These are phyloP conservation scores for Cynanchum wilfordii DNA, from an alignment of 257 asterid species.

Conservation along the genomic window DNA sequence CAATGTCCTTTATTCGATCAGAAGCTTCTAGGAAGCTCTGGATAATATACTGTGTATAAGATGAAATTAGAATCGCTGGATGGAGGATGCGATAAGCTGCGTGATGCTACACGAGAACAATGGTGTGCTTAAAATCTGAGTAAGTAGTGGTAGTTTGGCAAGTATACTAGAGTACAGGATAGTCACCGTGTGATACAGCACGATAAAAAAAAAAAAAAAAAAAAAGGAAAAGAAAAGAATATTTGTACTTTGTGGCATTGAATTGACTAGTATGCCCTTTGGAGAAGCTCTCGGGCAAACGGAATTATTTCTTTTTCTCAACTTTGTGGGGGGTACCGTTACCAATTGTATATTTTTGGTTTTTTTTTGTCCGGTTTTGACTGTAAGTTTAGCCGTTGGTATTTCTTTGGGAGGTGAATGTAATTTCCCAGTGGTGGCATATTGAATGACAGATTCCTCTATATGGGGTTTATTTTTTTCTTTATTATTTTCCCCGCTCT, in stretches of 20 bases:
- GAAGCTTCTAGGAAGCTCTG: conserved; percentile 13
- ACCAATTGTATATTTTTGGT: background rate
- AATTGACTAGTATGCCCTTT: conserved; percentile 11
- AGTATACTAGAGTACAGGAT: background rate
- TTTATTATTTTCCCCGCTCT: no score
- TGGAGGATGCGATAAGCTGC: background rate
- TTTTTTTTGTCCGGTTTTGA: background rate
- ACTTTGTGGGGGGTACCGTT: background rate
- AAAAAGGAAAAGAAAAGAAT: background rate
- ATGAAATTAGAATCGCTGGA: background rate
- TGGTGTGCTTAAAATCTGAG: background rate
- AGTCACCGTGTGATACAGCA: background rate
- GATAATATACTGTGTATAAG: background rate
- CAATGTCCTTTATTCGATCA: background rate
- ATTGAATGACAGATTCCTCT: background rate
- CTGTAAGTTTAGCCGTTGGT: background rate
- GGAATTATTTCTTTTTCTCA: background rate
- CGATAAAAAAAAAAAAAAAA: background rate
- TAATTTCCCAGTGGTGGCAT: background rate
- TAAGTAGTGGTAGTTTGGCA: background rate
- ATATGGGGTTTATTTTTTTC: no score
- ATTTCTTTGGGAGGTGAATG: background rate
- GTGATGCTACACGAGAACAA: background rate
- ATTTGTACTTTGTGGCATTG: background rate
- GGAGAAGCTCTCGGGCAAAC: background rate